Base-by-base conservation (phyloP, 106 monocot species). In the Narthecium ossifragum region DNA sequence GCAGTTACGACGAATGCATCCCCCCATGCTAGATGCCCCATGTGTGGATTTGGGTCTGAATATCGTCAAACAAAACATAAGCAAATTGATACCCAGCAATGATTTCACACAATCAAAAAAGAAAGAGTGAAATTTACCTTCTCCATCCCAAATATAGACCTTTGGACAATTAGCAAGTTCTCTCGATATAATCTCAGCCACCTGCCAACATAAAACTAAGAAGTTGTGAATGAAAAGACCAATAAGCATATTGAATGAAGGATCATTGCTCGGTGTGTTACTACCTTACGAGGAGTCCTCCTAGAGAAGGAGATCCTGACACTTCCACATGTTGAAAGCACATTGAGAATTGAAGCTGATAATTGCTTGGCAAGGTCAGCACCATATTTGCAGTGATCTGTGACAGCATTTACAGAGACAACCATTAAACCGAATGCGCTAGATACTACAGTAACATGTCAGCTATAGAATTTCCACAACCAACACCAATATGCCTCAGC, bases 1-100 rank as follows among this genome's bases (percentile, higher is more conserved):
- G 98, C 98, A 54, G 98, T 88, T 37, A 99, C 70, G 28, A 99
- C 69, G 48, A 99, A 99, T 14, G 98, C 91, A 91, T 99, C 91
- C 24, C 79, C 98, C 98, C 98, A 99, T 60, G 98, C 98, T 9
- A 99, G 79, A 75, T 99, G 98, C 18, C 98, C 98, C 88, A 99
- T 77, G 62, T 99, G 98, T 4, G 98, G 98, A 36, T 99, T 99
- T 30, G 76, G 74, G 50, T 74, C 98, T 98, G 68, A 46, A 52
- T 62, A 34, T 47, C 32, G 17, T 31, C 61, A 23, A 31, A 31
- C 46, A 2, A 60, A 25, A 34, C 15, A 26, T 13, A 12, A 50
- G 49, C 21, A 39, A 46, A 30, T 14, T 37, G 26, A 46, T 25
- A 57, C 32, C 14, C 62, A 57, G 13, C 22, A 12, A 52, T 15